Evolutionary conservation across 1,139 yeast genomes (phyloP).

Genomic region (Sugiyamaella grinbergsii): DNA sequence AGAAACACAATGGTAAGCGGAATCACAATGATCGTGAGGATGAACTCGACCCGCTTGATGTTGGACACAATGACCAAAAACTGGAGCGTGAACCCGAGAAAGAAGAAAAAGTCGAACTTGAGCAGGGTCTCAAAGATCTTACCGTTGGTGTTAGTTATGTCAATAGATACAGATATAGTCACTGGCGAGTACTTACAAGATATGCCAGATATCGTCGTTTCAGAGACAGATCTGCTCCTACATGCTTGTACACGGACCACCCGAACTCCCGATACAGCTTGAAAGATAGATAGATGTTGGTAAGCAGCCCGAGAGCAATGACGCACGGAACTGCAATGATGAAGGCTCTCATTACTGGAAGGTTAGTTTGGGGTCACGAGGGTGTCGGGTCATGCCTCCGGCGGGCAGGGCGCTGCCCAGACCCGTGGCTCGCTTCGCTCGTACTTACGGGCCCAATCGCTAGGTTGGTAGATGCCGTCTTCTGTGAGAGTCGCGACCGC

Average conservation of each 20-base stretch:
- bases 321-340: conserved; percentile 53
- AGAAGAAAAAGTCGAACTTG: conserved; percentile 54
- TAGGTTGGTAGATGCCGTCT: conserved; percentile 42
- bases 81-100: conserved; percentile 57
- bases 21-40: conserved; percentile 52
- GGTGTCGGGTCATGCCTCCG: too few relatives aligned
- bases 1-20: conserved; percentile 52
- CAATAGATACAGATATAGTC: too few relatives aligned
- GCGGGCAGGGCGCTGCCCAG: too few relatives aligned
- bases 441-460: conserved; percentile 33
- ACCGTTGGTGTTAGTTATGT: background rate
- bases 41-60: conserved; percentile 51
- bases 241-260: conserved; percentile 54
- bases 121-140: conserved; percentile 45
- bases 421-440: too few relatives aligned
- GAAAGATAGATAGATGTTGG: conserved; percentile 44
- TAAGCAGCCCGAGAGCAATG: conserved; percentile 47
- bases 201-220: conserved; percentile 48
- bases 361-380: conserved; percentile 2
- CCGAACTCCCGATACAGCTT: conserved; percentile 50
- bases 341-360: conserved; percentile 39
- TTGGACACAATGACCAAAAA: conserved; percentile 54
- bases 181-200: conserved; percentile 43
- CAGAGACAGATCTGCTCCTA: conserved; percentile 53
- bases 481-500: conserved; percentile 37